Evolutionary conservation across 257 asterid genomes (phyloP).

Genomic region (Fraxinus excelsior): DNA sequence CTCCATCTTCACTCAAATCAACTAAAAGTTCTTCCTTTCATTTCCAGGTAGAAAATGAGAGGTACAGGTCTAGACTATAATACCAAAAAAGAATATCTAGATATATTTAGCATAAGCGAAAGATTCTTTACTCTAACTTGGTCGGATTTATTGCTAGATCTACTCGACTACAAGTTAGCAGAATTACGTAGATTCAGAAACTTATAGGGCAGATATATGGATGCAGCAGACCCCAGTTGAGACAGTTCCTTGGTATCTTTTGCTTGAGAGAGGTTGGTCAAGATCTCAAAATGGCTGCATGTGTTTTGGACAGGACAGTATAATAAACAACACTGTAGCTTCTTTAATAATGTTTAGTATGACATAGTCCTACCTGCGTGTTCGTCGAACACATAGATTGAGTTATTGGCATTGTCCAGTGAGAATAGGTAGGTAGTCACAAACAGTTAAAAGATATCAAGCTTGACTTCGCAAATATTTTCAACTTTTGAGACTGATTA

Average conservation of each 20-base stretch:
- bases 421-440: not conserved
- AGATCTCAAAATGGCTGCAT: no score
- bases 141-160: not conserved
- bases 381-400: no score
- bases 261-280: no score
- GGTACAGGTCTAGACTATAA: not conserved
- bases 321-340: no score
- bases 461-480: constrained; percentile 17
- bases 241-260: not conserved
- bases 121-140: no score
- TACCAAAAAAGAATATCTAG: not conserved
- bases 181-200: not conserved
- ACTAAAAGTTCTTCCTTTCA: not conserved
- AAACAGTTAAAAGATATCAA: not conserved
- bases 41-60: not conserved
- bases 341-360: no score
- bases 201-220: not conserved
- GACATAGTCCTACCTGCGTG: no score
- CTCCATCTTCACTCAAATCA: not conserved
- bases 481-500: constrained; percentile 19
- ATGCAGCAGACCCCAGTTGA: not conserved
- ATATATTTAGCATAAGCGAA: not conserved
- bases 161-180: not conserved
- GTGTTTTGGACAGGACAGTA: no score
- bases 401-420: not conserved